Percentiles rank a stretch among this genome's conserved stretches.
phyloP scores from a whole-genome alignment of 768 basidiomycete species.

The Psilocybe cyanescens region DNA sequence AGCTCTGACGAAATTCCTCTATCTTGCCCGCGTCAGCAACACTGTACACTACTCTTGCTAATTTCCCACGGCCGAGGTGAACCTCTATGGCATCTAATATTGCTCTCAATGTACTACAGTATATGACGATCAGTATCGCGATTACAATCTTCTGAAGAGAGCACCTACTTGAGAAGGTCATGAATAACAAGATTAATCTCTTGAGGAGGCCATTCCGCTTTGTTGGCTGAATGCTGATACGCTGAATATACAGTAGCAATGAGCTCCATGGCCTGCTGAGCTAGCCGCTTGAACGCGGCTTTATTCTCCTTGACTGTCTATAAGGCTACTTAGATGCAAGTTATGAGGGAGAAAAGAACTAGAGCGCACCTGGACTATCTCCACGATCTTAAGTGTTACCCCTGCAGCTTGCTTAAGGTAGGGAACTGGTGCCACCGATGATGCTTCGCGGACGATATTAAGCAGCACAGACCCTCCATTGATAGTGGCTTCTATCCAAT shows the following conservation, averaged over 20 bases:
- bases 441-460: constrained; percentile 15
- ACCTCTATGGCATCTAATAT: constrained; percentile 12
- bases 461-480: constrained; percentile 10
- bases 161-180: constrained; percentile 13
- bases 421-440: constrained; percentile 19
- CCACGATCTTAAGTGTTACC: constrained; percentile 14
- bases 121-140: background rate
- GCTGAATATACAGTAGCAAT: constrained; percentile 17
- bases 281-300: constrained; percentile 16
- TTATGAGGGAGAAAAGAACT: background rate
- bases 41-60: constrained; percentile 10
- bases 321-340: background rate
- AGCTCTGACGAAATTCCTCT: constrained; percentile 15
- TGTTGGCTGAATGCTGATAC: constrained; percentile 9
- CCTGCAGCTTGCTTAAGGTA: constrained; percentile 23
- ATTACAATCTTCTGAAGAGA: background rate
- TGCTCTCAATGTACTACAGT: constrained; percentile 11
- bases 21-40: constrained; percentile 6
- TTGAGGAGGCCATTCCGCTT: constrained; percentile 15
- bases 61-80: background rate
- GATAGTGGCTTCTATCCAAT: constrained; percentile 7
- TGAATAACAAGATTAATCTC: constrained; percentile 7
- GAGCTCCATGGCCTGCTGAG: constrained; percentile 9
- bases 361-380: constrained; percentile 19
- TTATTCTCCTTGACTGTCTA: constrained; percentile 20